These are phyloP conservation scores for Hygrocybe coccinea DNA, from an alignment of 768 basidiomycete genomes.

Conservation along the genomic window DNA sequence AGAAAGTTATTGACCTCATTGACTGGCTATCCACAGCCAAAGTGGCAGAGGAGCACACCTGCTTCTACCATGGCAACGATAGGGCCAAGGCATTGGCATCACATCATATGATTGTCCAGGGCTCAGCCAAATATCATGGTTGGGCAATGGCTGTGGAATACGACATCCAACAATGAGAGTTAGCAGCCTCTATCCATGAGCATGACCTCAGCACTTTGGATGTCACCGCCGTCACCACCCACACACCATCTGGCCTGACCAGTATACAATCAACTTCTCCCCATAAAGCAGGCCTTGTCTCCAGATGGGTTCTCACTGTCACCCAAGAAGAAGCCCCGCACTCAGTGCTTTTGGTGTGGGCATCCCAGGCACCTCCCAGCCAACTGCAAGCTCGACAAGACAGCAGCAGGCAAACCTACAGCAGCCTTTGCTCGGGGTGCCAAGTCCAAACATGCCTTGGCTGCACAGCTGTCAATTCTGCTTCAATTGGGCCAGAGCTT, in stretches of 20 bases:
- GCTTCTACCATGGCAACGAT: not conserved
- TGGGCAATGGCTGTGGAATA: not conserved
- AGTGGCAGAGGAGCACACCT: conserved; percentile 4
- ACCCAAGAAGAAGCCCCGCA: not conserved
- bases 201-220: conserved; percentile 9
- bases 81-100: not conserved
- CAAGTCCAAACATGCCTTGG: no score
- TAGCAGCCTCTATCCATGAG: no score
- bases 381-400: conserved; percentile 17
- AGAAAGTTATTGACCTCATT: no score
- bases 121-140: not conserved
- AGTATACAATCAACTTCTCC: not conserved
- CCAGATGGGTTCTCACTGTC: not conserved
- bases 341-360: conserved; percentile 29
- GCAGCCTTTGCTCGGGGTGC: conserved; percentile 17
- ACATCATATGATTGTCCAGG: not conserved
- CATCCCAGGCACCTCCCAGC: no score
- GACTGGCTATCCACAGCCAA: not conserved
- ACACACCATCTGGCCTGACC: not conserved
- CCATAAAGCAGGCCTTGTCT: not conserved
- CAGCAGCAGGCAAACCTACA: conserved; percentile 20
- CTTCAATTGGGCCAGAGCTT: conserved; percentile 21
- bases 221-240: not conserved
- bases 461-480: conserved; percentile 21
- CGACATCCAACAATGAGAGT: conserved; percentile 20